Conservation (phyloP, 1,139 yeast genomes). For the Torulaspora pretoriensis region DNA sequence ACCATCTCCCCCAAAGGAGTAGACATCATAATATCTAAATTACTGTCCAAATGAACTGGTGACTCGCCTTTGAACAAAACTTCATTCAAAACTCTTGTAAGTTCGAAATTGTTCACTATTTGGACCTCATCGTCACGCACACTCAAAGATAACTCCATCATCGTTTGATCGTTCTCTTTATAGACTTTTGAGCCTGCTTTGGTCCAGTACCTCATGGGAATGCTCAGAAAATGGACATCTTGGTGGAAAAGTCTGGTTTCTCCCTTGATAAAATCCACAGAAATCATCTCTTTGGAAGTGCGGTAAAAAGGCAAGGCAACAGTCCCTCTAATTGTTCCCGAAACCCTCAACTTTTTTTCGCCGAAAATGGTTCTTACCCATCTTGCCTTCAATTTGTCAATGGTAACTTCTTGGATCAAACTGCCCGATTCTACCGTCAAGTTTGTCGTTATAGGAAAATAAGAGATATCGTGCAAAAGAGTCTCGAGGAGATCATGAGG, state of each 20-base stretch:
- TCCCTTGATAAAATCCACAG: slow-evolving; percentile 36
- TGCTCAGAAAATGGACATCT: slow-evolving; percentile 35
- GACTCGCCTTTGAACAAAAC: slow-evolving; percentile 37
- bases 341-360: slow-evolving; percentile 31
- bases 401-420: slow-evolving; percentile 35
- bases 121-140: slow-evolving; percentile 36
- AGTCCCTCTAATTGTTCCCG: slow-evolving; percentile 35
- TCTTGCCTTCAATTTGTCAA: slow-evolving; percentile 35
- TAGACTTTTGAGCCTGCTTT: slow-evolving; percentile 34
- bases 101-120: slow-evolving; percentile 34
- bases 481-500: slow-evolving; percentile 19
- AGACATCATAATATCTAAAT: slow-evolving; percentile 35
- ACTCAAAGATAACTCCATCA: slow-evolving; percentile 30
- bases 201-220: slow-evolving; percentile 39
- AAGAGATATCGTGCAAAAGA: slow-evolving; percentile 18
- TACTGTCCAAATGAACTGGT: slow-evolving; percentile 33
- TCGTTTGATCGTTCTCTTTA: slow-evolving; percentile 18
- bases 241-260: slow-evolving; percentile 36
- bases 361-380: slow-evolving; percentile 31
- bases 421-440: slow-evolving; percentile 24
- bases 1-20: slow-evolving; percentile 38
- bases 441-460: slow-evolving; percentile 22
- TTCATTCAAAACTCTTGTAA: slow-evolving; percentile 38
- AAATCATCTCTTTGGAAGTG: slow-evolving; percentile 24
- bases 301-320: slow-evolving; percentile 34